Evolutionary conservation across 2,329 filamentous ascomycete species (phyloP), one percentile per base, ranked within the genome.

Genomic region (Lecanoromycetidae sp.): DNA sequence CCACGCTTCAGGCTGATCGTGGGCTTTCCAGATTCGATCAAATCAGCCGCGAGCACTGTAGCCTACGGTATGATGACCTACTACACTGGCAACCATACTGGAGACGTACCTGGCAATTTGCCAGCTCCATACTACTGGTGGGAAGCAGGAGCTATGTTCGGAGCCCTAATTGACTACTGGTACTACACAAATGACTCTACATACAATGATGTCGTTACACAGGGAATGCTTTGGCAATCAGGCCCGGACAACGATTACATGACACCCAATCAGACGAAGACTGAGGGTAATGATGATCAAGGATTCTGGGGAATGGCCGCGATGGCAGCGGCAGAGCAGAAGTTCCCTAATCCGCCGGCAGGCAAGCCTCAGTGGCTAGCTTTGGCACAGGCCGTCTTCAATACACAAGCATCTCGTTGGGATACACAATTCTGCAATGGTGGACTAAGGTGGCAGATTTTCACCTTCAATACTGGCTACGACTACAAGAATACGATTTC

Each of bases 371-470:
- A 67, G 0, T 93, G 82, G 82, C 69, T 88, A 8, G 76, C 80
- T 9, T 70, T 90, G 25, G 80, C 74, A 1, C 80, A 85, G 61
- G 80, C 79, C 10, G 81, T 86, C 6, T 91, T 87, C 63, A 86
- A 88, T 66, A 77, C 81, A 48, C 85, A 85, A 59, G 75, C 75
- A 2, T 63, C 63, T 12, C 74, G 84, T 19, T 88, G 84, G 80
- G 80, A 88, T 54, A 66, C 63, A 10, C 58, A 65, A 0, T 70
- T 67, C 2, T 91, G 86, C 63, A 68, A 66, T 36, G 86, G 86
- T 40, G 86, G 86, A 7, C 66, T 93, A 53, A 75, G 81, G 51
- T 93, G 86, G 86, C 85, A 91, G 65, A 82, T 91, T 48, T 87
- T 67, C 57, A 61, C 65, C 5, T 71, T 71, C 61, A 72, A 72